Conservation (phyloP, 2,329 filamentous ascomycete genomes). For the Coniochaeta sp. region DNA sequence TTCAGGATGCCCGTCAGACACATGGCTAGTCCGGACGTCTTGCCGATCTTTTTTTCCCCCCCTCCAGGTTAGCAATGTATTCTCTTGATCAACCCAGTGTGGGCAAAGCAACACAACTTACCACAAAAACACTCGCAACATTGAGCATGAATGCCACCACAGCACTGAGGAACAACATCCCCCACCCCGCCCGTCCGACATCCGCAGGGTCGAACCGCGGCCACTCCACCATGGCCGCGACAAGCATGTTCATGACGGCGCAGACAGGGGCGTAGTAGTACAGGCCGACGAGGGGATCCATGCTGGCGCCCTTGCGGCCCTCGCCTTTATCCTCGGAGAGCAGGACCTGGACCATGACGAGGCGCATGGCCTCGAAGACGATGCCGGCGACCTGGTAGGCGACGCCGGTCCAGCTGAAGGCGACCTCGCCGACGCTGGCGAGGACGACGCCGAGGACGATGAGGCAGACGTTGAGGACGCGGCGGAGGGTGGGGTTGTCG, state of each 20-base stretch:
- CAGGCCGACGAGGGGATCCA: constrained; percentile 80
- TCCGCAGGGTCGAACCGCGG: constrained; percentile 58
- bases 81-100: background rate
- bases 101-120: constrained; percentile 34
- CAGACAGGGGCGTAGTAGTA: constrained; percentile 89
- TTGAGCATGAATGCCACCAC: constrained; percentile 70
- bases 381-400: constrained; percentile 68
- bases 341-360: constrained; percentile 80
- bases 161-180: constrained; percentile 58
- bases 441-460: constrained; percentile 36
- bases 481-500: background rate
- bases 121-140: constrained; percentile 77
- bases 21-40: constrained; percentile 79
- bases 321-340: constrained; percentile 50
- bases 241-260: constrained; percentile 68
- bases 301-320: constrained; percentile 55
- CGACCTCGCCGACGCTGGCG: constrained; percentile 56
- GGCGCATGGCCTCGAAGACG: constrained; percentile 69
- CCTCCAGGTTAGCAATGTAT: background rate
- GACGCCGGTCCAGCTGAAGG: constrained; percentile 39
- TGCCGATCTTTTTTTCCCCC: constrained; percentile 65
- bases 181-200: constrained; percentile 55
- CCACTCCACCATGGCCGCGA: constrained; percentile 63
- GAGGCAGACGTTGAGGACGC: background rate
- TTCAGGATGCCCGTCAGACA: constrained; percentile 82